These are phyloP conservation scores for Aspergillus haitiensis DNA, from an alignment of 495 filamentous ascomycete species.

Conservation along the genomic window DNA sequence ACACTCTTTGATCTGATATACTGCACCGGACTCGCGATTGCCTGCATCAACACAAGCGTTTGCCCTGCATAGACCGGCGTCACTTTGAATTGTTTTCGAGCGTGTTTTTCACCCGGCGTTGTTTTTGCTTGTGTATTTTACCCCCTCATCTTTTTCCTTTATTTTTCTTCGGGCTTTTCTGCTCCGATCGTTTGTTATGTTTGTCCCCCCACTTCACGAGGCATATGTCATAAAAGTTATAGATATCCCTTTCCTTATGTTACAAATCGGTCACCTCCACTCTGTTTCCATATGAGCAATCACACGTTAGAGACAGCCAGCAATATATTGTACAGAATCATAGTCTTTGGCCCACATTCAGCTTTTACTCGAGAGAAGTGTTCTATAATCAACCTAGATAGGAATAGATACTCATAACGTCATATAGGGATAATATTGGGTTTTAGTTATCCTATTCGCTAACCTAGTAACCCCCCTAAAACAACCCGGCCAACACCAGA, in stretches of 20 bases:
- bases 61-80: constrained; percentile 39
- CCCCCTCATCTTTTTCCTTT: constrained; percentile 7
- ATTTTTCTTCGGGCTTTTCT: constrained; percentile 10
- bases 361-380: not conserved
- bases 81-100: constrained; percentile 30
- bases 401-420: not conserved
- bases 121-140: constrained; percentile 12
- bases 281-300: constrained; percentile 6
- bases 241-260: constrained; percentile 15
- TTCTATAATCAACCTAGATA: not conserved
- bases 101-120: constrained; percentile 35
- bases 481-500: constrained; percentile 84
- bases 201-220: constrained; percentile 22
- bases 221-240: constrained; percentile 22
- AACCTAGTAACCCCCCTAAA: constrained; percentile 83
- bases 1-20: constrained; percentile 22
- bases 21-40: not conserved
- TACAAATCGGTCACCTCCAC: not conserved
- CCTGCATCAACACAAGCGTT: constrained; percentile 31
- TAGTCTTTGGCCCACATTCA: not conserved
- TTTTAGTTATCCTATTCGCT: constrained; percentile 21
- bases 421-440: not conserved
- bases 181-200: constrained; percentile 17
- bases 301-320: constrained; percentile 5
- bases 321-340: not conserved